Base-by-base conservation (phyloP, 116 monocot species). In the Phalaenopsis hybrid region DNA sequence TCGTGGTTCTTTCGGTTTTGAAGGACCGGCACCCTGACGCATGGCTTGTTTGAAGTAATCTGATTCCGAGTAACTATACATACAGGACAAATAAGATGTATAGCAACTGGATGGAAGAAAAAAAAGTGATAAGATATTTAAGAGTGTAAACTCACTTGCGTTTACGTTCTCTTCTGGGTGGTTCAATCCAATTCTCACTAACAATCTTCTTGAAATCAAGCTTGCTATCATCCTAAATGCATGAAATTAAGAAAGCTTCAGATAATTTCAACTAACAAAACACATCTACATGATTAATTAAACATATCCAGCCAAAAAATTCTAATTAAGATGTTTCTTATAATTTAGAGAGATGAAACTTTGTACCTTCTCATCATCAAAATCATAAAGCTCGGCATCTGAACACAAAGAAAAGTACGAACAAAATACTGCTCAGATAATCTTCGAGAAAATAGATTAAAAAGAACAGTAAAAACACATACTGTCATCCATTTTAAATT, bases 401-500 rank as follows among this genome's bases (percentile, higher is more conserved):
- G 94, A 84, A 93, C 10, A 83, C 11, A 81, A 76, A 17, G 67
- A 80, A 65, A 65, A 65, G 9, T 5, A 65, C 21, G 1, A 21
- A 2, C 33, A 49, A 70, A 37, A 57, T 61, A 58, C 59, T 57
- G 61, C 43, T 49, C 31, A 81, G 31, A 13, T 57, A 12, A 69
- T 4, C n/a, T 41, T 81, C 55, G 34, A 74, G 57, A 43, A 33
- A 55, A 70, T 20, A 34, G 57, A 58, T 15, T 68, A 63, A 78
- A 78, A 73, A 69, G 44, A 18, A 34, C 44, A 34, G 13, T n/a
- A 84, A 43, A 59, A 61, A 46, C 48, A 78, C 92, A 84, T 94
- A 97, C 97, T 97, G 78, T 94, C 94, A 83, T 97, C 97, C 97
- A 97, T 97, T 81, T 97, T 97, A 80, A 97, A 97, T 87, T 97